These are phyloP conservation scores for Cryphonectria parasitica DNA, from an alignment of 2,329 filamentous ascomycete species.

Conservation along the genomic window DNA sequence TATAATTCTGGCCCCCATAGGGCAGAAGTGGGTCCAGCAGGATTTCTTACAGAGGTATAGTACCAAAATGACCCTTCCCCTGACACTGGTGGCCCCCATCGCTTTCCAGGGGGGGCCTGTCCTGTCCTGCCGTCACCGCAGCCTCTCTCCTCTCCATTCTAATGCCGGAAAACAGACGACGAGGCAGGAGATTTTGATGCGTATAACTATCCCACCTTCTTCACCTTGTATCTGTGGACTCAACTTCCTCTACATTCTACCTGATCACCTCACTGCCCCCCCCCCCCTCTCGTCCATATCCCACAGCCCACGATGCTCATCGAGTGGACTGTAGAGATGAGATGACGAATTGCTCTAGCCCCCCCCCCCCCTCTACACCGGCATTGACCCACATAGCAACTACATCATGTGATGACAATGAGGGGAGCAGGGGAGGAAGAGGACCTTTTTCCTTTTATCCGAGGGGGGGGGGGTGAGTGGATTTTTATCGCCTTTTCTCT, in stretches of 20 bases:
- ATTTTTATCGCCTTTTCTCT: neutral
- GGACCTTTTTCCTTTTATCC: too few species aligned
- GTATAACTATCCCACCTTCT: too few species aligned
- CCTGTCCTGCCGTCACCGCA: neutral
- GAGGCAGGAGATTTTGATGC: too few species aligned
- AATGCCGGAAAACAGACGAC: neutral
- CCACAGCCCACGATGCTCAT: neutral
- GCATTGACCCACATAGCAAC: conserved; percentile 15
- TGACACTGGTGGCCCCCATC: neutral
- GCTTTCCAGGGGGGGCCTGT: neutral
- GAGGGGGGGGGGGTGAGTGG: too few species aligned
- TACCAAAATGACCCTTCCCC: neutral
- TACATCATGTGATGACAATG: conserved; percentile 26
- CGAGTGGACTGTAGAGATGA: neutral
- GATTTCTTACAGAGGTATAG: neutral
- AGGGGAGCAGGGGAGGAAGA: neutral
- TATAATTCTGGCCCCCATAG: conserved; percentile 12
- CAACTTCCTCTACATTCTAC: neutral
- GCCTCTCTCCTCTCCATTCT: neutral
- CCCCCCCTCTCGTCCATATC: neutral
- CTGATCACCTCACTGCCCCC: neutral
- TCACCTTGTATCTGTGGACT: neutral
- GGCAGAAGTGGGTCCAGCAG: conserved; percentile 12
- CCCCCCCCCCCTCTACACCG: neutral
- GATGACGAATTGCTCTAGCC: neutral